Conservation (phyloP, 202 grass and related monocot genomes). For the Brachypodium distachyon region DNA sequence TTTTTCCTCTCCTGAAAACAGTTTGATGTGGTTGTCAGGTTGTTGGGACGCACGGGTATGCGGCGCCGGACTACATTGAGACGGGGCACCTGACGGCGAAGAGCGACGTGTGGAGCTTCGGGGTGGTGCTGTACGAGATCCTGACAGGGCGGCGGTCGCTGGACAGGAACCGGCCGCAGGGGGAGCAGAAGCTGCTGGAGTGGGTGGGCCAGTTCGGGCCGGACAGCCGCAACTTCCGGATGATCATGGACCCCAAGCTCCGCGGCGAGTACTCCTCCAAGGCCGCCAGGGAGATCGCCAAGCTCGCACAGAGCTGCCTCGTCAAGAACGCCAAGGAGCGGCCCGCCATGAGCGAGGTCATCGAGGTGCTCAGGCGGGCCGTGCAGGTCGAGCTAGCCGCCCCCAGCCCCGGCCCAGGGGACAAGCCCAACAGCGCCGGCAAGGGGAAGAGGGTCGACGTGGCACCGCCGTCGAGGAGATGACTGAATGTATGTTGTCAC, state of each 20-base stretch:
- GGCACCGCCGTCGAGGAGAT: constrained; percentile 17
- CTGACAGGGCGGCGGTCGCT: constrained; percentile 72
- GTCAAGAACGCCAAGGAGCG: constrained; percentile 70
- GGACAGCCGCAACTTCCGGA: constrained; percentile 63
- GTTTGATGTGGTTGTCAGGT: constrained; percentile 25
- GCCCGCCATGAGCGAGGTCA: constrained; percentile 65
- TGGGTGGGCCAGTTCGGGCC: constrained; percentile 73
- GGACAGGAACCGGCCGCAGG: constrained; percentile 51
- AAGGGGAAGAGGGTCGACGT: not conserved
- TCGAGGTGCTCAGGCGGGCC: constrained; percentile 45
- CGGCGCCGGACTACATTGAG: constrained; percentile 90
- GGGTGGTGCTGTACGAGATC: constrained; percentile 84
- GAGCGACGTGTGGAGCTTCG: constrained; percentile 84
- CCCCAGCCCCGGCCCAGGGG: too few relatives aligned
- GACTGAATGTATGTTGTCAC: constrained; percentile 1
- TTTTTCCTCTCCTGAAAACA: not conserved
- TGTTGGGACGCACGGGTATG: constrained; percentile 88
- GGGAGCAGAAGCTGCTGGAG: constrained; percentile 78
- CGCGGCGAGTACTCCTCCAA: constrained; percentile 56
- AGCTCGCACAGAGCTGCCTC: constrained; percentile 66
- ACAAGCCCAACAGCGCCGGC: not conserved
- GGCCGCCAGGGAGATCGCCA: constrained; percentile 70
- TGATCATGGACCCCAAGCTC: constrained; percentile 86
- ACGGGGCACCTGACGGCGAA: constrained; percentile 63
- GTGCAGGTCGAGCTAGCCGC: constrained; percentile 27